These are phyloP conservation scores for Trypanosoma mega DNA, from an alignment of 208 protist species.

Conservation along the genomic window DNA sequence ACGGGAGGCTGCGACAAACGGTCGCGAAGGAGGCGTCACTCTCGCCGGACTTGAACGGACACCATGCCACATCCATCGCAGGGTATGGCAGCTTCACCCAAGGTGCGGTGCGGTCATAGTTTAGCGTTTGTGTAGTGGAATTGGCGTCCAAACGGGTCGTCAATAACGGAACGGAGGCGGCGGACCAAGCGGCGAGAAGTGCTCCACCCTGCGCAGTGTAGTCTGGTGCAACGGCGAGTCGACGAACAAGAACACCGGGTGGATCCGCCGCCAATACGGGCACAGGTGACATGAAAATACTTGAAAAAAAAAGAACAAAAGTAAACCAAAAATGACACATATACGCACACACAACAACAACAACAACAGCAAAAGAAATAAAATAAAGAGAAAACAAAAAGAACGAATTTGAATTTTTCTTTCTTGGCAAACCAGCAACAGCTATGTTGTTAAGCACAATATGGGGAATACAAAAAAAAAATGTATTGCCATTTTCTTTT, in stretches of 20 bases:
- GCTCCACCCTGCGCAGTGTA: constrained; percentile 16
- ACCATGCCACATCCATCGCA: constrained; percentile 73
- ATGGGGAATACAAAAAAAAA: too few species aligned
- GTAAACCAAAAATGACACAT: constrained; percentile 6
- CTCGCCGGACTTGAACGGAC: constrained; percentile 58
- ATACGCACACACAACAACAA: too few species aligned
- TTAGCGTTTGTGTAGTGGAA: constrained; percentile 1
- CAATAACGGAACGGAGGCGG: constrained; percentile 24
- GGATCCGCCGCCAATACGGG: not conserved
- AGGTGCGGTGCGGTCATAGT: constrained; percentile 17
- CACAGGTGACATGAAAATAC: not conserved
- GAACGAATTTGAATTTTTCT: too few species aligned
- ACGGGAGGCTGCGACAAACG: constrained; percentile 46
- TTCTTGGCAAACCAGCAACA: too few species aligned
- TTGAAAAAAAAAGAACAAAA: constrained; percentile 5
- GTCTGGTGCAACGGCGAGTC: constrained; percentile 61
- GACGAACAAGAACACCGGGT: constrained; percentile 34
- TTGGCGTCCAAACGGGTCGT: not conserved
- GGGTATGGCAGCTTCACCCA: constrained; percentile 63
- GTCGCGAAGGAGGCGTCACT: constrained; percentile 59
- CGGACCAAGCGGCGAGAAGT: constrained; percentile 47
- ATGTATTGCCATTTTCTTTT: too few species aligned
- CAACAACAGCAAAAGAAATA: constrained; percentile 5
- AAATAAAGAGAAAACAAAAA: constrained; percentile 12
- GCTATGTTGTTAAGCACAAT: too few species aligned